Evolutionary conservation across 306 rosid species (phyloP).

Genomic region (Ormosia emarginata): DNA sequence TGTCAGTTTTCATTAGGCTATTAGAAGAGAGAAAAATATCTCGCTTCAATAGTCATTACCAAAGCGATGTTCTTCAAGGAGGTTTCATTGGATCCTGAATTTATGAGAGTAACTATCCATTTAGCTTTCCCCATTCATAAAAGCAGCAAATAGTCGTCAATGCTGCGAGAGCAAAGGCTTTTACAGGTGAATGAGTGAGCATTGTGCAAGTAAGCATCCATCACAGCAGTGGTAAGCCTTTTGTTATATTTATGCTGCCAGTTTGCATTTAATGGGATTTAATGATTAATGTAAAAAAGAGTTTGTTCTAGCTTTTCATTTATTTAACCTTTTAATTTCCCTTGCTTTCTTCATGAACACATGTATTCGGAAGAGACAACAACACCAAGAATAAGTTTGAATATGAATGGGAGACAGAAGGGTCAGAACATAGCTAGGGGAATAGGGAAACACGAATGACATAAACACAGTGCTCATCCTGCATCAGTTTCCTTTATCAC

Average conservation of each 20-base stretch:
- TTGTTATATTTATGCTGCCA: not conserved
- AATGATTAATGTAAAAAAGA: slow-evolving; percentile 20
- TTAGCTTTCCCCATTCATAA: not conserved
- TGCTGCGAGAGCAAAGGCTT: not conserved
- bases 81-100: not conserved
- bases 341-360: slow-evolving; percentile 26
- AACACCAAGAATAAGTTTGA: slow-evolving; percentile 18
- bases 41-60: too few relatives aligned
- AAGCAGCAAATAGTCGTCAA: not conserved
- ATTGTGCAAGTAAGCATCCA: not conserved
- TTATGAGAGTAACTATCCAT: not conserved
- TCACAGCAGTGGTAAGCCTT: not conserved
- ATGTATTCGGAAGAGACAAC: slow-evolving; percentile 25
- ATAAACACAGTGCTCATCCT: slow-evolving; percentile 26
- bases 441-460: slow-evolving; percentile 33
- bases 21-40: not conserved
- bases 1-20: not conserved
- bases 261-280: not conserved
- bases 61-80: too few relatives aligned
- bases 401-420: slow-evolving; percentile 26
- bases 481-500: slow-evolving; percentile 19
- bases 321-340: slow-evolving; percentile 8
- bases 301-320: slow-evolving; percentile 2
- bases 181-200: slow-evolving; percentile 1
- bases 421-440: slow-evolving; percentile 27